Conservation (phyloP, 2,329 filamentous ascomycete species). For the Verticillium dahliae region DNA sequence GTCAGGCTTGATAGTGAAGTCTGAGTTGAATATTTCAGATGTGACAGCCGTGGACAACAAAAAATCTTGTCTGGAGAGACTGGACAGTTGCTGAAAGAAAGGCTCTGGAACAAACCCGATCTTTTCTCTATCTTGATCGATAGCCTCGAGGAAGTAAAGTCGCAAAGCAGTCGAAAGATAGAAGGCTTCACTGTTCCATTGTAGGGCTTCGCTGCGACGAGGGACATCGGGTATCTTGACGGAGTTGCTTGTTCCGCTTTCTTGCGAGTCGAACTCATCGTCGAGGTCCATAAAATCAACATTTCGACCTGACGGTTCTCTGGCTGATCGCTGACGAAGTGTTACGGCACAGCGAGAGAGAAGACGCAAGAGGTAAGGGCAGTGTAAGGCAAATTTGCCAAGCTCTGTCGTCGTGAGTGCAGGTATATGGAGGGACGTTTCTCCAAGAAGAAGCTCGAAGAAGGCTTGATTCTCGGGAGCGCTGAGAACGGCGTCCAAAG, state of each 20-base stretch:
- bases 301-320: constrained; percentile 26
- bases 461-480: constrained; percentile 39
- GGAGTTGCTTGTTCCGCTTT: constrained; percentile 35
- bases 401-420: constrained; percentile 29
- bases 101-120: constrained; percentile 41
- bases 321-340: constrained; percentile 22
- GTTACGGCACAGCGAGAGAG: constrained; percentile 30
- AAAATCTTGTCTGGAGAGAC: constrained; percentile 45
- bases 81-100: constrained; percentile 44
- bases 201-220: constrained; percentile 35
- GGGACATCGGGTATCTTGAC: constrained; percentile 34
- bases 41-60: constrained; percentile 43
- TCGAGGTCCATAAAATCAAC: constrained; percentile 62
- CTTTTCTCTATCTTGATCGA: constrained; percentile 36
- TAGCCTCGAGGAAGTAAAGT: constrained; percentile 34
- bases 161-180: constrained; percentile 39
- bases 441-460: constrained; percentile 38
- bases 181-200: constrained; percentile 37
- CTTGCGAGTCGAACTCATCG: constrained; percentile 55
- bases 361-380: constrained; percentile 34
- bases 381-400: constrained; percentile 27
- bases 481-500: constrained; percentile 30
- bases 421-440: constrained; percentile 40
- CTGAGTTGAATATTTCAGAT: constrained; percentile 45
- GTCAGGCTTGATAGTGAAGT: constrained; percentile 41